These are phyloP conservation scores for Lactifluus pinguis DNA, from an alignment of 768 basidiomycete species.

Conservation along the genomic window DNA sequence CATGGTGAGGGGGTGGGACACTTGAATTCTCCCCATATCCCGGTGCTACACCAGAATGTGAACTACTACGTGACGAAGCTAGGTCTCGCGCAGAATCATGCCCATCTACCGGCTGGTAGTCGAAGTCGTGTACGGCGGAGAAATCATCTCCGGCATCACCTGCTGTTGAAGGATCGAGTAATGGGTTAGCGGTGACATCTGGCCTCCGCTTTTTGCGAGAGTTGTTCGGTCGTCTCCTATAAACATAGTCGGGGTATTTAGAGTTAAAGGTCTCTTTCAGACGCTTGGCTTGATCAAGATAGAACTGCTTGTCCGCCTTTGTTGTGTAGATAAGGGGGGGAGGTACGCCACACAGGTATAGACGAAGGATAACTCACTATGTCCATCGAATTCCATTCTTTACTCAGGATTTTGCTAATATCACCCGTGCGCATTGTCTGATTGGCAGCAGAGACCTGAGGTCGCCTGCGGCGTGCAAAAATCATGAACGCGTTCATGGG, in stretches of 20 bases:
- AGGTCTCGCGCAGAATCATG: constrained; percentile 23
- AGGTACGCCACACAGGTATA: neutral
- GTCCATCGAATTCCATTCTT: constrained; percentile 78
- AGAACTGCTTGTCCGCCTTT: constrained; percentile 78
- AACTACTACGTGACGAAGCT: constrained; percentile 21
- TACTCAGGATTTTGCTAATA: constrained; percentile 79
- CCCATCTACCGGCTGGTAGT: constrained; percentile 34
- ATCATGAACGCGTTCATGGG: constrained; percentile 97
- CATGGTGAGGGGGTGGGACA: constrained; percentile 13
- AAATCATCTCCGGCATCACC: constrained; percentile 29
- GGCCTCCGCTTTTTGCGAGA: constrained; percentile 54
- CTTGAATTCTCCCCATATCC: constrained; percentile 17
- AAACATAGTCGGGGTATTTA: constrained; percentile 86
- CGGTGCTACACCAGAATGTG: constrained; percentile 14
- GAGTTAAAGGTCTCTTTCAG: constrained; percentile 80
- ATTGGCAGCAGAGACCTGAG: constrained; percentile 80
- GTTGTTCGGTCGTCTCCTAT: constrained; percentile 81
- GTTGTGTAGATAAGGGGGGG: constrained; percentile 5
- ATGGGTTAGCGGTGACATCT: constrained; percentile 26
- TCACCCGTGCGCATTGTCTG: constrained; percentile 87
- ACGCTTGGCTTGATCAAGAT: constrained; percentile 77
- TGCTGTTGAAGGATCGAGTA: constrained; percentile 26
- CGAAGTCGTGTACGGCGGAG: constrained; percentile 19
- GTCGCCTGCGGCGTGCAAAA: constrained; percentile 72
- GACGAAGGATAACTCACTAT: constrained; percentile 38